Percentiles rank a stretch among this genome's conserved stretches.
Evolutionary conservation across 495 filamentous ascomycete species (phyloP).

Genomic region (Talaromyces thailandensis): DNA sequence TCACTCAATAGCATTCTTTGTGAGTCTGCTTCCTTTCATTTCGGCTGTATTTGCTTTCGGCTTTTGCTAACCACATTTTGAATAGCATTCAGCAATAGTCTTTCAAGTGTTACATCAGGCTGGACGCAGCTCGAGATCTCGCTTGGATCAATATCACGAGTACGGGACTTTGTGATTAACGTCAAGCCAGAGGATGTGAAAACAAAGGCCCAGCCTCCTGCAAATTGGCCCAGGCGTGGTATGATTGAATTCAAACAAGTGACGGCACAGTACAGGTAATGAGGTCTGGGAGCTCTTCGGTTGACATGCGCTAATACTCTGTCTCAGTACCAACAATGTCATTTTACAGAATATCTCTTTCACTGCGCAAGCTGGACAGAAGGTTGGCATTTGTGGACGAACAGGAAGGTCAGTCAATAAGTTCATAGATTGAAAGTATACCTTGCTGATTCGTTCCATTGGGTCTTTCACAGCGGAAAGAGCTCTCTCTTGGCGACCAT

Average conservation of each 20-base stretch:
- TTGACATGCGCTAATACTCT: not conserved
- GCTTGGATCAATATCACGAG: conserved; percentile 46
- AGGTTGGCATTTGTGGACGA: conserved; percentile 43
- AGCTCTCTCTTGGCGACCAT: conserved; percentile 40
- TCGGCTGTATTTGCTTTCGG: not conserved
- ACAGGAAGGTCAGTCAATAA: conserved; percentile 12
- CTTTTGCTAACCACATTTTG: not conserved
- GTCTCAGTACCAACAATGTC: conserved; percentile 9
- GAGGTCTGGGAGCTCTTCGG: conserved; percentile 22
- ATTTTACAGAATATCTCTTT: conserved; percentile 43
- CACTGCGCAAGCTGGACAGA: conserved; percentile 42
- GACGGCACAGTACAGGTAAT: conserved; percentile 1
- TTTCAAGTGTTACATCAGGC: conserved; percentile 41
- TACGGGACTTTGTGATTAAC: conserved; percentile 43
- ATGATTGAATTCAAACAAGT: not conserved
- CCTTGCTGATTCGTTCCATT: not conserved
- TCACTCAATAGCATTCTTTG: not conserved
- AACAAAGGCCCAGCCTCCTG: conserved; percentile 18
- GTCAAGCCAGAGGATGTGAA: conserved; percentile 36
- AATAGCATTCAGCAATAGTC: conserved; percentile 32
- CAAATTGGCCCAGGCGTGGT: not conserved
- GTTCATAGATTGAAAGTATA: not conserved
- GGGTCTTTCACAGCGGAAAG: conserved; percentile 28
- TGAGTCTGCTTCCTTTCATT: not conserved
- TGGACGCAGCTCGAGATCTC: conserved; percentile 50